Base-by-base conservation (phyloP, 83 land plant genomes). In the Picea abies region DNA sequence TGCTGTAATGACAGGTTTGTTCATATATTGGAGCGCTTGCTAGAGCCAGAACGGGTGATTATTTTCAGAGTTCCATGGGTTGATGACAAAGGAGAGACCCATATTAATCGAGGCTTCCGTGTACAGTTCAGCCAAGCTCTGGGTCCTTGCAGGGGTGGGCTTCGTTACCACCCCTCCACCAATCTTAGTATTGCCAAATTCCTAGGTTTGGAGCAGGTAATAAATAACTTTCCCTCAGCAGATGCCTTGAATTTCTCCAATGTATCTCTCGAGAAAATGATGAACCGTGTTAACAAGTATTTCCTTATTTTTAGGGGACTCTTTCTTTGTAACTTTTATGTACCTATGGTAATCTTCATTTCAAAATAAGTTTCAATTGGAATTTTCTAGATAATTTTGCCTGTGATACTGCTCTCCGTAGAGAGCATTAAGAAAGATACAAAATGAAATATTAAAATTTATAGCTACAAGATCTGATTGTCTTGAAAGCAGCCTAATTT, bases 51-150 rank as follows among this genome's bases (percentile, higher is more conserved):
- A 85, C 86, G 99, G 49, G 88, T 88, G 80, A 89, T 98, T 69
- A 87, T 98, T 39, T 98, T 98, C 86, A 92, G 99, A 87, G 99
- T 98, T 77, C 97, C 99, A 78, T 98, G 99, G 99, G 90, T 96
- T 76, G 99, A 98, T 92, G 99, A 98, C 79, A 93, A 93, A 78
- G 99, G 99, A 79, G 99, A 96, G 86, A 90, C 91, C 72, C 99
- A 98, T 87, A 91, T 98, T 11, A 98, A 96, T 82, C 90, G 99
- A 80, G 99, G 99, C 12, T 98, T 90, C 70, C 91, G 99, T 32
- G 99, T 98, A 19, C 99, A 98, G 73, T 98, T 98, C 80, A 98
- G 88, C 84, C 98, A 93, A 86, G 91, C 91, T 14, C 87, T 98
- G 83, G 99, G 99, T 82, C 99, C 99, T 68, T 96, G 95, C 76